These are phyloP conservation scores for Platanus orientalis DNA, from an alignment of 164 flowering plant genomes.

Conservation along the genomic window DNA sequence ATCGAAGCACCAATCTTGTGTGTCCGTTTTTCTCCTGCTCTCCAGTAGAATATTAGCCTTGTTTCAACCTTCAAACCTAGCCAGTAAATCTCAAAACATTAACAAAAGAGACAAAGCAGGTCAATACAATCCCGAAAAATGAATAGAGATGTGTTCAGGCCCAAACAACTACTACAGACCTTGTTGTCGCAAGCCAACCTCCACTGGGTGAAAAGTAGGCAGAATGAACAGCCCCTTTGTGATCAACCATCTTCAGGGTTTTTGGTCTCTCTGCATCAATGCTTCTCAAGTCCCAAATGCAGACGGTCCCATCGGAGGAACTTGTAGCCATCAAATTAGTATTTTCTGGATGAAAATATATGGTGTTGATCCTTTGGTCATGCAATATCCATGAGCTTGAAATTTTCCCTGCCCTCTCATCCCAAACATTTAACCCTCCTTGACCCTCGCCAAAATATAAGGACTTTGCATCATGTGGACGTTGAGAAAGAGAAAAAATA, in stretches of 20 bases:
- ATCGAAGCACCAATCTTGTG: too few species aligned
- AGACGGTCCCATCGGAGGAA: constrained; percentile 78
- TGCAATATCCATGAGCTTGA: constrained; percentile 51
- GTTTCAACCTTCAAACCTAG: neutral
- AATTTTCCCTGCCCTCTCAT: constrained; percentile 51
- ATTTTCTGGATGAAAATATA: constrained; percentile 61
- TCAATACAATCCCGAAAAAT: too few species aligned
- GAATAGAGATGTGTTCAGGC: neutral
- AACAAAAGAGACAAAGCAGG: too few species aligned
- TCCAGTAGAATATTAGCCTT: too few species aligned
- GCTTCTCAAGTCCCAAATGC: constrained; percentile 88
- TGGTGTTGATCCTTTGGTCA: constrained; percentile 61
- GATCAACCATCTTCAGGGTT: constrained; percentile 36
- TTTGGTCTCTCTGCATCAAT: constrained; percentile 27
- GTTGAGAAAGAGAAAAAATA: constrained; percentile 58
- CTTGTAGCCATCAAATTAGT: constrained; percentile 74
- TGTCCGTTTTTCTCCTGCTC: too few species aligned
- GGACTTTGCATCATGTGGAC: constrained; percentile 36
- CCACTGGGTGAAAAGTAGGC: constrained; percentile 96
- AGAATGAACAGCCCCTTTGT: constrained; percentile 63
- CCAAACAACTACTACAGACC: constrained; percentile 33
- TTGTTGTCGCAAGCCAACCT: constrained; percentile 68
- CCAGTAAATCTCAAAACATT: neutral
- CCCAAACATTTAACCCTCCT: constrained; percentile 56
- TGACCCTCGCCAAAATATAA: constrained; percentile 66